These are phyloP conservation scores for Musa schizocarpa DNA, from an alignment of 176 grass and related monocot species.

Conservation along the genomic window DNA sequence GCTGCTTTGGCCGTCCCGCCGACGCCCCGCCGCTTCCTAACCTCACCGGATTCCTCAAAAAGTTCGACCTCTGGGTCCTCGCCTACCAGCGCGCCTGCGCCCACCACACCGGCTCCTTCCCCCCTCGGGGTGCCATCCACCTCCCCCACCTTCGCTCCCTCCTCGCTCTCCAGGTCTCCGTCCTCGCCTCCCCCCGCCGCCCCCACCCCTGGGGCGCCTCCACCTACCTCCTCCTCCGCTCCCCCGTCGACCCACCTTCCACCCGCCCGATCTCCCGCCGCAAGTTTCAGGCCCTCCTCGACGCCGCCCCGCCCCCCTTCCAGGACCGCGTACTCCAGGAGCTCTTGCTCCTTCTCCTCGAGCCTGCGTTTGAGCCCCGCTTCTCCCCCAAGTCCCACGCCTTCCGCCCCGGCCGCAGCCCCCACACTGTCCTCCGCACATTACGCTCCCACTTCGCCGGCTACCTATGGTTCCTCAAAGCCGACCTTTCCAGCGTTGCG, in stretches of 20 bases:
- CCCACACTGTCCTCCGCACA: slow-evolving; percentile 71
- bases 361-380: slow-evolving; percentile 70
- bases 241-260: slow-evolving; percentile 54
- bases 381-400: slow-evolving; percentile 89
- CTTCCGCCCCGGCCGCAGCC: slow-evolving; percentile 63
- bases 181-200: slow-evolving; percentile 41
- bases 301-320: slow-evolving; percentile 51
- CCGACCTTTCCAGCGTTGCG: slow-evolving; percentile 51
- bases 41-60: slow-evolving; percentile 77
- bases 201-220: slow-evolving; percentile 58
- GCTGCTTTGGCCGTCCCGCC: slow-evolving; percentile 48
- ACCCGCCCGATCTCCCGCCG: slow-evolving; percentile 61
- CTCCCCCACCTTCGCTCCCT: slow-evolving; percentile 65
- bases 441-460: slow-evolving; percentile 72
- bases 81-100: slow-evolving; percentile 87
- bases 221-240: slow-evolving; percentile 61
- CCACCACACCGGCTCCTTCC: slow-evolving; percentile 70
- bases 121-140: slow-evolving; percentile 45
- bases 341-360: slow-evolving; percentile 72
- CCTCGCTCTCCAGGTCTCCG: slow-evolving; percentile 53
- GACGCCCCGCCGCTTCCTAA: slow-evolving; percentile 42
- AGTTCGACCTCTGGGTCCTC: slow-evolving; percentile 83
- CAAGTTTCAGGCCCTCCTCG: slow-evolving; percentile 56
- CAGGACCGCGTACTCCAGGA: slow-evolving; percentile 85
- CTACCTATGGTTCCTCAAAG: slow-evolving; percentile 90